Base-by-base conservation (phyloP, 2,329 filamentous ascomycete genomes). In the Fusarium camptoceras region DNA sequence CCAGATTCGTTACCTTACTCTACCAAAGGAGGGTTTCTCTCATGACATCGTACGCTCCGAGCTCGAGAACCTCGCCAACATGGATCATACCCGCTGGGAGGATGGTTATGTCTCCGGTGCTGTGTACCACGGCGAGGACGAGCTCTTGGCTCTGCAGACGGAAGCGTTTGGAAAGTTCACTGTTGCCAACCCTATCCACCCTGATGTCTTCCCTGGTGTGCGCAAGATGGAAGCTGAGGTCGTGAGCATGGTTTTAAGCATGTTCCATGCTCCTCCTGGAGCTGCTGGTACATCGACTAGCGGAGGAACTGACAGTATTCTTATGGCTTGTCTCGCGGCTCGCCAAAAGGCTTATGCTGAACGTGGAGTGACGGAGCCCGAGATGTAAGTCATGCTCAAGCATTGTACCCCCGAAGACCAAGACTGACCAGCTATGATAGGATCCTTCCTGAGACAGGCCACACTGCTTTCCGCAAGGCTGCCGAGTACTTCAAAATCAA, bases 171-270 rank as follows among this genome's bases (percentile, higher is more conserved):
- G 92, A 71, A 92, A 92, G 80, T 99, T 99, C 79, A 95, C 94
- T 53, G 96, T 99, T 30, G 88, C 94, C 41, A 99, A 99, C 80
- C 96, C 96, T 5, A 96, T 99, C 73, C 96, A 99, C 80, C 96
- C 96, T 9, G 96, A 99, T 82, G 95, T 99, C 44, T 99, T 99
- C 82, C 96, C 96, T 18, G 96, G 95, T 28, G 94, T 99, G 55
- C 87, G 96, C 76, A 99, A 99, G 88, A 99, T 99, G 96, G 96
- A 99, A 84, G 95, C 96, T 46, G 96, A 99, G 83, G 85, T 99
- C 66, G 96, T 99, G 55, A 92, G 94, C 71, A 99, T 99, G 95
- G 94, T 97, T 30, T 84, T 97, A 66, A 88, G 88, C 46, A 83
- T 99, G 79, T 99, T 98, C 85, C 93, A 97, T 80, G 94, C 92